Evolutionary conservation across 352 stramenopile genomes (phyloP), one percentile per base, ranked within the genome.

Genomic region (Phytopythium delawarense): DNA sequence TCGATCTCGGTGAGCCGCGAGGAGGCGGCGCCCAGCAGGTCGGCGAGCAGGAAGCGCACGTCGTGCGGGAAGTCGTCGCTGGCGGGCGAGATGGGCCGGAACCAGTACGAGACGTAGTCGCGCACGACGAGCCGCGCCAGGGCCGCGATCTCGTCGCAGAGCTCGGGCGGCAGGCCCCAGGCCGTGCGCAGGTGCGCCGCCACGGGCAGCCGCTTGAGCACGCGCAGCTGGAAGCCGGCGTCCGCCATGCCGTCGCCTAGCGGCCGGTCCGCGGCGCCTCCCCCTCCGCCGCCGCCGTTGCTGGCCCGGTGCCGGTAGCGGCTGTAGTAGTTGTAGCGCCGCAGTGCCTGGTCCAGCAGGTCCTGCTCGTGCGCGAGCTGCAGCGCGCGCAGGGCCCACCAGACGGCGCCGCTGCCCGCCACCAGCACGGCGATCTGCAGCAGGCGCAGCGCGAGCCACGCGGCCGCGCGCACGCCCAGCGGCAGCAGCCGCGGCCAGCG

Each of bases 71-170:
- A 91, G 23, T 89, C 77, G 40, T 88, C 69, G 63, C 88, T 89
- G 28, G 20, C 48, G 0, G 67, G 65, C 45, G 82, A 90, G 25
- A 93, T 73, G 35, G 71, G 69, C 63, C 75, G 61, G 65, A 87
- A 93, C 84, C 84, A 93, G 61, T 73, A 81, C 30, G 32, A 45
- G 11, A 93, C 74, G 60, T 93, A 91, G 55, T 91, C 77, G 48
- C 75, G 74, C 37, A 85, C 72, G 28, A 72, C 69, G 7, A 75
- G 66, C 46, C 77, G 66, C 34, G 86, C 71, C 4, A 91, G 65
- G 25, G 67, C 59, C 39, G 77, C 72, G 61, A 93, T 78, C 61
- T 88, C 81, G 51, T 91, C 76, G 60, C 76, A 84, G 52, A 93
- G 72, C 57, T 77, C 72, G 18, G 67, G 57, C 35, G 81, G 79